These are phyloP conservation scores for Bruguiera hainesii DNA, from an alignment of 441 rosid genomes.

Conservation along the genomic window DNA sequence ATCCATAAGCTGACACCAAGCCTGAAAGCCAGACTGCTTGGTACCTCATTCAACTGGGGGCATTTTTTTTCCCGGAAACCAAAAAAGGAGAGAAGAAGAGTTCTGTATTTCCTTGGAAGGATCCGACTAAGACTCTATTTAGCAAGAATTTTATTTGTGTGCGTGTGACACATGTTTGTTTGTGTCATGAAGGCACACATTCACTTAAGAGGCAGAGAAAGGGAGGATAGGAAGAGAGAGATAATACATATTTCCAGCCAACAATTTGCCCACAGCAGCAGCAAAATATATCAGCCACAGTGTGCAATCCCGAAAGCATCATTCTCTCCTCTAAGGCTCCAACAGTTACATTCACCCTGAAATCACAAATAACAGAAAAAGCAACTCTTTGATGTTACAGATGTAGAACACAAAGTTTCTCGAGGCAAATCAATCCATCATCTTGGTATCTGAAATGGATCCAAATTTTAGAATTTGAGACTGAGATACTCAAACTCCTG, in stretches of 20 bases:
- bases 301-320: conserved; percentile 85
- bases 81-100: neutral
- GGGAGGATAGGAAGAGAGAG: conserved; percentile 11
- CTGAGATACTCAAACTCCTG: neutral
- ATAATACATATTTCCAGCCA: conserved; percentile 93
- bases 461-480: neutral
- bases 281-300: conserved; percentile 82
- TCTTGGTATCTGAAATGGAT: neutral
- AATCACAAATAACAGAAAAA: conserved; percentile 17
- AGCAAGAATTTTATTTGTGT: neutral
- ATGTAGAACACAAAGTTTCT: neutral
- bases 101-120: neutral
- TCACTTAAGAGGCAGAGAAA: neutral
- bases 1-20: neutral
- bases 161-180: too few species aligned
- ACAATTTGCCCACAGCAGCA: conserved; percentile 85
- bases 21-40: neutral
- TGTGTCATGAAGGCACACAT: too few species aligned
- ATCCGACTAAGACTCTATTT: neutral
- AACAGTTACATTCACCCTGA: conserved; percentile 65
- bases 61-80: too few species aligned
- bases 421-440: neutral
- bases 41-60: too few species aligned
- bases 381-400: neutral
- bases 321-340: conserved; percentile 69